Evolutionary conservation across 805 yeast genomes (phyloP).

Genomic region (Yamadazyma insecticola): DNA sequence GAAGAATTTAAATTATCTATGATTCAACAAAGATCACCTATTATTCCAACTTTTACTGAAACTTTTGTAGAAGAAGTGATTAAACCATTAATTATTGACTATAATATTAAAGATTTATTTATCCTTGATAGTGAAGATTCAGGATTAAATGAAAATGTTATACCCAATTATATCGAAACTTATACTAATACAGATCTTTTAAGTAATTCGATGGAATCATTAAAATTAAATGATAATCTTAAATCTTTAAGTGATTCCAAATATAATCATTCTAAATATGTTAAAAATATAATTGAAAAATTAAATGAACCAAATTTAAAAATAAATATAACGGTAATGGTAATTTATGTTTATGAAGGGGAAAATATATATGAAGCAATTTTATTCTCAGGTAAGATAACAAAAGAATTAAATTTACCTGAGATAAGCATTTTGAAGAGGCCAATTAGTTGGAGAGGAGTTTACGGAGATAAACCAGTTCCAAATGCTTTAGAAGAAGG

Average conservation of each 20-base stretch:
- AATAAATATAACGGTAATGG: slow-evolving; percentile 35
- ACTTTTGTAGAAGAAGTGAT: slow-evolving; percentile 50
- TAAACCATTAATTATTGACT: slow-evolving; percentile 41
- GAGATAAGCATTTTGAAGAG: slow-evolving; percentile 29
- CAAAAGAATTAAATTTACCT: slow-evolving; percentile 12
- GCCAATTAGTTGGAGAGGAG: slow-evolving; percentile 82
- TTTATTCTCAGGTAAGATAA: slow-evolving; percentile 38
- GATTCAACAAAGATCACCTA: slow-evolving; percentile 82
- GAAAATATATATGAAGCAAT: slow-evolving; percentile 77
- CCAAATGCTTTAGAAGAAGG: slow-evolving; percentile 76
- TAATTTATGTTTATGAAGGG: slow-evolving; percentile 78
- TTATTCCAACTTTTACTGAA: slow-evolving; percentile 57
- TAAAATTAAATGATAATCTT: slow-evolving; percentile 16
- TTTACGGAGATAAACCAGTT: slow-evolving; percentile 69
- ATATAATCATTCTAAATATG: slow-evolving; percentile 9
- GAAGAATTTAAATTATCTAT: slow-evolving; percentile 41
- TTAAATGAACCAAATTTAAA: slow-evolving; percentile 1
- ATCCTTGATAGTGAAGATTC: slow-evolving; percentile 73
- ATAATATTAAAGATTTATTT: slow-evolving; percentile 42
- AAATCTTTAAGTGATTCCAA: slow-evolving; percentile 2
- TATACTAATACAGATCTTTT: slow-evolving; percentile 28
- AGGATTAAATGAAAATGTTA: slow-evolving; percentile 34
- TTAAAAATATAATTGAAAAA: slow-evolving; percentile 5
- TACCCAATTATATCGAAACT: slow-evolving; percentile 19
- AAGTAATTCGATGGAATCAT: slow-evolving; percentile 23